A percentile compares a stretch with the other conserved stretches of the same genome.
These are phyloP conservation scores for Geranomyces michiganensis DNA, from an alignment of 192 early-diverging fungal species.

Conservation along the genomic window DNA sequence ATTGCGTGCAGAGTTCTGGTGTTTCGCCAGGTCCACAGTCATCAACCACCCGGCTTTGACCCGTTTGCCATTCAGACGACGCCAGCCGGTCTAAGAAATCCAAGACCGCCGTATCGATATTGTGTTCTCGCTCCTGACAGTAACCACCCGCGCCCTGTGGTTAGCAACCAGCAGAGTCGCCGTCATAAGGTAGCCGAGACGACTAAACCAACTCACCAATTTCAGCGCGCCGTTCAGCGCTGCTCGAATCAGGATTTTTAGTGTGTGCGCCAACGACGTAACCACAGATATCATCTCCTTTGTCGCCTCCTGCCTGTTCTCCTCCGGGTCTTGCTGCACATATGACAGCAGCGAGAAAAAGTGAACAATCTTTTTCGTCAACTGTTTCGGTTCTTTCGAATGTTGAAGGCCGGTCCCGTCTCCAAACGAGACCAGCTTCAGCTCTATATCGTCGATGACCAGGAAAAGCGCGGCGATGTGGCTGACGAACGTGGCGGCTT, in stretches of 20 bases:
- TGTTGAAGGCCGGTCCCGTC: slow-evolving; percentile 60
- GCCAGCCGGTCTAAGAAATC: slow-evolving; percentile 80
- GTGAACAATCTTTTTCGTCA: slow-evolving; percentile 92
- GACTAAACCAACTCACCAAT: slow-evolving; percentile 53
- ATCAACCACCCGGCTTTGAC: slow-evolving; percentile 34
- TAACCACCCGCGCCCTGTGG: background rate
- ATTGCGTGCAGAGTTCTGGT: slow-evolving; percentile 80
- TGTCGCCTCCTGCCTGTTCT: slow-evolving; percentile 57
- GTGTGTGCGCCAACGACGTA: slow-evolving; percentile 86
- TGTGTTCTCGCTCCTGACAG: slow-evolving; percentile 63
- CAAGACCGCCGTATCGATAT: slow-evolving; percentile 53
- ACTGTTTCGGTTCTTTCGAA: slow-evolving; percentile 86
- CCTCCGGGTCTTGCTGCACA: slow-evolving; percentile 50
- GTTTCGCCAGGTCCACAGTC: slow-evolving; percentile 31
- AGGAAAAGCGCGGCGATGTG: slow-evolving; percentile 92
- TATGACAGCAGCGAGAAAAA: slow-evolving; percentile 91
- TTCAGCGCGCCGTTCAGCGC: slow-evolving; percentile 86
- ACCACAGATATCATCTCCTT: slow-evolving; percentile 88
- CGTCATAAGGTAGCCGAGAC: background rate
- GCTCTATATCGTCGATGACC: slow-evolving; percentile 86
- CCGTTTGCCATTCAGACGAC: slow-evolving; percentile 54
- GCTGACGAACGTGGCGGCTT: slow-evolving; percentile 83
- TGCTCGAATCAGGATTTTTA: slow-evolving; percentile 89
- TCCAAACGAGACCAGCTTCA: slow-evolving; percentile 64
- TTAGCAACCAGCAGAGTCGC: background rate